Evolutionary conservation across 495 filamentous ascomycete species (phyloP).

Genomic region (Aspergillus conjunctus): DNA sequence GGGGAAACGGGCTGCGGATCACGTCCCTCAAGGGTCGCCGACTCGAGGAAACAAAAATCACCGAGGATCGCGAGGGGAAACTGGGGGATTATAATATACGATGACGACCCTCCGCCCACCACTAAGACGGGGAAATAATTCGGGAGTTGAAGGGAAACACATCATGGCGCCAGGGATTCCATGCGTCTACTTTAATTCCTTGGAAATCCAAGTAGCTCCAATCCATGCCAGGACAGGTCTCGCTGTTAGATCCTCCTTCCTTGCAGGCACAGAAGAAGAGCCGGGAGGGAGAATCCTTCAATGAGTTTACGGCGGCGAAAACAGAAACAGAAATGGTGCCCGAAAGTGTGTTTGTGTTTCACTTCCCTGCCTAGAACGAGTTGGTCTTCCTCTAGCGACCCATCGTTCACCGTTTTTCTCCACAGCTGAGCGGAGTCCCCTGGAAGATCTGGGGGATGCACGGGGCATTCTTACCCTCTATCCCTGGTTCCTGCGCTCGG

Average conservation of each 20-base stretch:
- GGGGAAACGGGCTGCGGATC: not conserved
- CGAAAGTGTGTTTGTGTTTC: conserved; percentile 25
- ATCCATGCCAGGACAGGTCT: not conserved
- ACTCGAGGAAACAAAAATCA: not conserved
- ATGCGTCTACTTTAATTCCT: not conserved
- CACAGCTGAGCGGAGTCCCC: conserved; percentile 28
- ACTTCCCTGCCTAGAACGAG: conserved; percentile 7
- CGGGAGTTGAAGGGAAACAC: not conserved
- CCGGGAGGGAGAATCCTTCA: not conserved
- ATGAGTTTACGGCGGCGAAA: not conserved
- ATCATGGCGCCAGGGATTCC: not conserved
- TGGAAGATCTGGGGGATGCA: conserved; percentile 19
- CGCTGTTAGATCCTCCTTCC: not conserved
- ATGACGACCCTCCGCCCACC: not conserved
- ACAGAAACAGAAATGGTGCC: conserved; percentile 28
- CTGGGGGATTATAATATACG: conserved; percentile 15
- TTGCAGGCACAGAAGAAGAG: not conserved
- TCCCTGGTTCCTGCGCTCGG: conserved; percentile 8
- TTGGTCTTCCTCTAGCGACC: conserved; percentile 13
- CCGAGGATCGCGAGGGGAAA: conserved; percentile 7
- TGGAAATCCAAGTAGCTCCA: not conserved
- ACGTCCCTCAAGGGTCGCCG: too few relatives aligned
- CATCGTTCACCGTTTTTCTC: conserved; percentile 29
- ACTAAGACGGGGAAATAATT: not conserved
- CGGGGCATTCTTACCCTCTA: conserved; percentile 5